These are phyloP conservation scores for Solanum neorickii DNA, from an alignment of 257 asterid genomes.

Conservation along the genomic window DNA sequence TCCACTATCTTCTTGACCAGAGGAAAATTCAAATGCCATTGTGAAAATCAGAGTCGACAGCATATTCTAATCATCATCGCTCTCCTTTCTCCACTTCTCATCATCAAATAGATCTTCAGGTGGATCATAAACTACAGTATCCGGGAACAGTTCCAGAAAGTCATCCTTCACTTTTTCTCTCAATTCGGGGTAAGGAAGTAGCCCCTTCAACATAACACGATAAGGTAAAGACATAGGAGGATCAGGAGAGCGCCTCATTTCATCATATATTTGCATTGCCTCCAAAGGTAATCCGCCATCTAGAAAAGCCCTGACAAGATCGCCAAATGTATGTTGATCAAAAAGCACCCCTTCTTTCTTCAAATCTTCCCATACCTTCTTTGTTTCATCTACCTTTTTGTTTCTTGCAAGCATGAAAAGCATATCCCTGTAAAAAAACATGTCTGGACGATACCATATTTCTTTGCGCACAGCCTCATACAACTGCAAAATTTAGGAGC, in stretches of 20 bases:
- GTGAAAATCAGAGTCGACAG: neutral
- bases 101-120: constrained; percentile 70
- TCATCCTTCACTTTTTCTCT: constrained; percentile 89
- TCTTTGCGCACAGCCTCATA: constrained; percentile 74
- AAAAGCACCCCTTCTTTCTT: constrained; percentile 68
- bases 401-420: constrained; percentile 93
- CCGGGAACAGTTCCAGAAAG: constrained; percentile 76
- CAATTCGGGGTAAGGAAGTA: constrained; percentile 63
- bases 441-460: constrained; percentile 89
- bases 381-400: constrained; percentile 52
- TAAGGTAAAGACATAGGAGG: constrained; percentile 72
- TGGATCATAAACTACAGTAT: constrained; percentile 70
- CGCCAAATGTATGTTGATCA: constrained; percentile 95
- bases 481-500: constrained; percentile 25
- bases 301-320: constrained; percentile 73
- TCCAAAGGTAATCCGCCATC: constrained; percentile 53
- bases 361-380: constrained; percentile 70
- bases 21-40: neutral
- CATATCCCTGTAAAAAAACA: constrained; percentile 92
- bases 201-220: constrained; percentile 81
- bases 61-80: constrained; percentile 33
- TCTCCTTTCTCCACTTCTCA: constrained; percentile 23
- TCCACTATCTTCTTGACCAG: neutral
- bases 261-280: constrained; percentile 78
- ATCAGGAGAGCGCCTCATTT: constrained; percentile 76